A percentile compares a stretch with the other conserved stretches of the same genome.
Evolutionary conservation across 345 rosid species (phyloP).

Genomic region (Gossypium turneri): DNA sequence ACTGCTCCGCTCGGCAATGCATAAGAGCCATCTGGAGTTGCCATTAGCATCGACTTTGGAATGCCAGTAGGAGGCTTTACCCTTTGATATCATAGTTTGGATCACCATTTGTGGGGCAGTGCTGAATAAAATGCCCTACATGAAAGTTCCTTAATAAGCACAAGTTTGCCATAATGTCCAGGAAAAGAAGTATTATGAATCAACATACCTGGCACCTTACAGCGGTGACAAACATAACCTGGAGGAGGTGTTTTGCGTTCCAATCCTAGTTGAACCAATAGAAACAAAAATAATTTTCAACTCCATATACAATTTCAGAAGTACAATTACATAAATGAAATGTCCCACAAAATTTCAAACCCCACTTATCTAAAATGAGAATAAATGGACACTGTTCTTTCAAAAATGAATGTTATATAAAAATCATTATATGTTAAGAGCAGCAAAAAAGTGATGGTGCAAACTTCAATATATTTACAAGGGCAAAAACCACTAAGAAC

Average conservation of each 20-base stretch:
- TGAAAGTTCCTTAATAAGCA: conserved; percentile 11
- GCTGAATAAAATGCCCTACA: conserved; percentile 97
- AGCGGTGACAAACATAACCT: conserved; percentile 94
- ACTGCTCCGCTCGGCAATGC: conserved; percentile 94
- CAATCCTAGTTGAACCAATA: conserved; percentile 55
- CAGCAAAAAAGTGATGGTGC: neutral
- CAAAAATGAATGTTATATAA: neutral
- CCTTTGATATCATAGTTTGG: conserved; percentile 86
- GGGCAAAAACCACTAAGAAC: neutral
- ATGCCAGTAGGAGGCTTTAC: conserved; percentile 96
- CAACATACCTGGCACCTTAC: conserved; percentile 83
- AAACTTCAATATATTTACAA: conserved; percentile 1
- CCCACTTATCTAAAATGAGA: neutral
- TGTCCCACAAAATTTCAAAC: conserved; percentile 2
- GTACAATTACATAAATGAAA: neutral
- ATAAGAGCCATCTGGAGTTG: conserved; percentile 94
- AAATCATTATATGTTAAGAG: neutral
- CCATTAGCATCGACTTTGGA: conserved; percentile 96
- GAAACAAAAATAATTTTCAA: conserved; percentile 19
- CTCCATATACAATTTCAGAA: conserved; percentile 4
- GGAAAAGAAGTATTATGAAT: conserved; percentile 8
- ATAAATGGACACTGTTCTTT: neutral
- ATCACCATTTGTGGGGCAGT: conserved; percentile 97
- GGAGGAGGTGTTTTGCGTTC: conserved; percentile 96
- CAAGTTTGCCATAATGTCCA: neutral